A percentile compares a stretch with the other conserved stretches of the same genome.
These are phyloP conservation scores for Ammopiptanthus mongolicus DNA, from an alignment of 306 rosid genomes.

Conservation along the genomic window DNA sequence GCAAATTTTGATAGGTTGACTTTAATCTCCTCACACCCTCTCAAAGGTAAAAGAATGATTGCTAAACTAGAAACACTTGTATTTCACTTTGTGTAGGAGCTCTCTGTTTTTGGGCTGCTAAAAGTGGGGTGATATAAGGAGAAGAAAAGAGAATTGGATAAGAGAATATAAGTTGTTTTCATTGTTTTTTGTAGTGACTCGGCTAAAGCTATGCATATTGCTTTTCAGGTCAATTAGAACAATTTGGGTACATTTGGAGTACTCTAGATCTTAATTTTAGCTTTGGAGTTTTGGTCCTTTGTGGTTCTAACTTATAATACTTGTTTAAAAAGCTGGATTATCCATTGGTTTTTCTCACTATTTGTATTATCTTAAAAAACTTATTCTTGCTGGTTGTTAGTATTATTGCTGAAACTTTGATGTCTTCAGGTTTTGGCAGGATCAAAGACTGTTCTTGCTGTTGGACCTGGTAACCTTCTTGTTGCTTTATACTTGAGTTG, in stretches of 20 bases:
- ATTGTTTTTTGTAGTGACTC: no score
- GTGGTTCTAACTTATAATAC: neutral
- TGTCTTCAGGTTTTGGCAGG: constrained; percentile 68
- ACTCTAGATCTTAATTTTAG: neutral
- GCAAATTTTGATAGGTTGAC: neutral
- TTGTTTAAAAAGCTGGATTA: neutral
- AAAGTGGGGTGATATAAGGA: neutral
- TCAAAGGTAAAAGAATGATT: neutral
- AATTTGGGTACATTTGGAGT: neutral
- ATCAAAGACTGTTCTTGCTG: constrained; percentile 85
- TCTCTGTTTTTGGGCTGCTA: neutral
- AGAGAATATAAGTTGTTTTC: neutral
- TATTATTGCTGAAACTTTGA: constrained; percentile 4
- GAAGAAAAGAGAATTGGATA: neutral
- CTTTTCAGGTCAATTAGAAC: neutral
- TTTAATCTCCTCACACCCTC: neutral
- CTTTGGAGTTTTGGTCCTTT: neutral
- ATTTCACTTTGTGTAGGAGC: neutral
- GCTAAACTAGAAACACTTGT: neutral
- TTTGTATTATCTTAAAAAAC: neutral
- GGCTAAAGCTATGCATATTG: neutral
- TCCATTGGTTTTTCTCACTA: neutral
- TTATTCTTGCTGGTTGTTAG: neutral
- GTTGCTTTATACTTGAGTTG: constrained; percentile 6
- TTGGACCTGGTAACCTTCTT: constrained; percentile 76